Percentiles rank a stretch among this genome's conserved stretches.
These are phyloP conservation scores for Euphrasia arctica DNA, from an alignment of 305 asterid species.

Conservation along the genomic window DNA sequence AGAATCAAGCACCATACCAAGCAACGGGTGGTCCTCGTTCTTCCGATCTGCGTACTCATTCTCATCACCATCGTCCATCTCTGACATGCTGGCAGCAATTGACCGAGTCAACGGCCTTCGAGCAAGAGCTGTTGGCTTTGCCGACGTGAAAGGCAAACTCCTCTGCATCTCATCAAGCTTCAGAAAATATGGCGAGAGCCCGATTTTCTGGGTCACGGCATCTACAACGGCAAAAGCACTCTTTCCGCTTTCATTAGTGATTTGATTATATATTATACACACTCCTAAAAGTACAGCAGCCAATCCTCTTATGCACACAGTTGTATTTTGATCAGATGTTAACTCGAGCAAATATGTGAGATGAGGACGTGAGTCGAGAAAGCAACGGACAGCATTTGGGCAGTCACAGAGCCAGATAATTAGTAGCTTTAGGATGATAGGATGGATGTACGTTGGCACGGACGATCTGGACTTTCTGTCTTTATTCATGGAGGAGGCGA, in stretches of 20 bases:
- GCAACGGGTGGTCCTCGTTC: constrained; percentile 73
- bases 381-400: constrained; percentile 82
- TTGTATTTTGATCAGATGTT: constrained; percentile 53
- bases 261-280: constrained; percentile 60
- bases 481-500: constrained; percentile 75
- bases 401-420: constrained; percentile 76
- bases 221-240: constrained; percentile 71
- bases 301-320: constrained; percentile 65
- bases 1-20: constrained; percentile 63
- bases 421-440: constrained; percentile 77
- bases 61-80: constrained; percentile 75
- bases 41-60: constrained; percentile 51
- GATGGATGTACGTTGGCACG: constrained; percentile 49
- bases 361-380: constrained; percentile 83
- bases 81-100: constrained; percentile 80
- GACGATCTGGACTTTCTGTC: constrained; percentile 55
- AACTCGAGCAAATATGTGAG: constrained; percentile 86
- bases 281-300: constrained; percentile 79
- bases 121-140: constrained; percentile 45
- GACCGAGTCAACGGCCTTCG: constrained; percentile 79
- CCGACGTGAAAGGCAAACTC: constrained; percentile 62
- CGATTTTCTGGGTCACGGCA: constrained; percentile 76
- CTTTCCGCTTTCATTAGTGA: constrained; percentile 40
- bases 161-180: constrained; percentile 85
- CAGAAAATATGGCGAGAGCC: constrained; percentile 66